These are phyloP conservation scores for Ganoderma boninense DNA, from an alignment of 1,284 basidiomycete genomes.

Conservation along the genomic window DNA sequence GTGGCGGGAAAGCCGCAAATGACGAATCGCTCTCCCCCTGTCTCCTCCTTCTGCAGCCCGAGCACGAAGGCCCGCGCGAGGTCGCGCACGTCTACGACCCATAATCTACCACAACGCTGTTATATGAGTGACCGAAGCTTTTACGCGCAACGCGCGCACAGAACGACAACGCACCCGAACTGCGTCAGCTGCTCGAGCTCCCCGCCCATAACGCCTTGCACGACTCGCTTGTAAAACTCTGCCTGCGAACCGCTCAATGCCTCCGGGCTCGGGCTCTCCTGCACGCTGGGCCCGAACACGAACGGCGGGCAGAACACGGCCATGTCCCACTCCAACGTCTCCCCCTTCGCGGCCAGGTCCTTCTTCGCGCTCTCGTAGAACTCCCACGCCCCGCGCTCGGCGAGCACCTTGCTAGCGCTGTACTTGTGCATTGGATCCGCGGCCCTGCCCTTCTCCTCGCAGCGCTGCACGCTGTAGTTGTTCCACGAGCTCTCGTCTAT, in stretches of 20 bases:
- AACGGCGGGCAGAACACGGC: constrained; percentile 62
- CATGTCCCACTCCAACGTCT: constrained; percentile 58
- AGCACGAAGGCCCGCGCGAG: constrained; percentile 65
- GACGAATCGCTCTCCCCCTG: constrained; percentile 68
- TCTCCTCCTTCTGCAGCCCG: constrained; percentile 58
- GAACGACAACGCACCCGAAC: neutral
- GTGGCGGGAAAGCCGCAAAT: constrained; percentile 43
- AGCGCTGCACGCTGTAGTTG: constrained; percentile 53
- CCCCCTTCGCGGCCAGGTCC: constrained; percentile 46
- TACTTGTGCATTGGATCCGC: constrained; percentile 56
- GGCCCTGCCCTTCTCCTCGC: constrained; percentile 58
- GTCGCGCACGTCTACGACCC: constrained; percentile 67
- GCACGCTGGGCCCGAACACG: constrained; percentile 56
- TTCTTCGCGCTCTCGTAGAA: constrained; percentile 54
- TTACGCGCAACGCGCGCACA: neutral
- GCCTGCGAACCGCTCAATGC: constrained; percentile 54
- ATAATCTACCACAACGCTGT: neutral
- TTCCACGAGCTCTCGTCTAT: constrained; percentile 71
- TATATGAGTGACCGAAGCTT: neutral
- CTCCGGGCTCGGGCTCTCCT: constrained; percentile 49
- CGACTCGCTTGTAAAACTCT: constrained; percentile 47
- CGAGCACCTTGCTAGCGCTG: constrained; percentile 69
- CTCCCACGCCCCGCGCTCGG: constrained; percentile 69
- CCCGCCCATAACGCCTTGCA: constrained; percentile 33
- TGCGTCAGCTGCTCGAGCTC: constrained; percentile 40